phyloP scores from a whole-genome alignment of 176 grass and related monocot genomes.

The Calamus simplicifolius region DNA sequence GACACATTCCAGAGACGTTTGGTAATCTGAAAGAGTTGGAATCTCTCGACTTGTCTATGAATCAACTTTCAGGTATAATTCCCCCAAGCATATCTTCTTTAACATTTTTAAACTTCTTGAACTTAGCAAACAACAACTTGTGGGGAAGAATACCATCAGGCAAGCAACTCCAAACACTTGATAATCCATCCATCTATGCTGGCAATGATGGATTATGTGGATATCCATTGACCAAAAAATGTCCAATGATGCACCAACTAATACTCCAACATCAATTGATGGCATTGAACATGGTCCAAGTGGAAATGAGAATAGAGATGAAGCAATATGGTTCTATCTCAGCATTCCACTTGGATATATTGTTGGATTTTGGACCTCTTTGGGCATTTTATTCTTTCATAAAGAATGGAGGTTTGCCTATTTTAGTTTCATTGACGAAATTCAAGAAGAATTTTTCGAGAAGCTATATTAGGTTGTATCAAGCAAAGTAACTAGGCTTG shows the following conservation, averaged over 20 bases:
- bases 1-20: too few species aligned
- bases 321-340: neutral
- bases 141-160: slow-evolving; percentile 42
- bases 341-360: neutral
- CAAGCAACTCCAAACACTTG: slow-evolving; percentile 50
- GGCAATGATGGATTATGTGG: slow-evolving; percentile 61
- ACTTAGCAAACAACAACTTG: neutral
- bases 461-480: too few species aligned
- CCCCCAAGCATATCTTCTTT: neutral
- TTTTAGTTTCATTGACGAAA: neutral
- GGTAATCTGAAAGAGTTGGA: too few species aligned
- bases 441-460: neutral
- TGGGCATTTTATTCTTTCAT: neutral
- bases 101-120: neutral
- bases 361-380: neutral
- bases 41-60: too few species aligned
- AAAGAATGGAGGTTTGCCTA: neutral
- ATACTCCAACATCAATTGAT: too few species aligned
- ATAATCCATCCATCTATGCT: slow-evolving; percentile 27
- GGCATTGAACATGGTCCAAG: too few species aligned
- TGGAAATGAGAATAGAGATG: neutral
- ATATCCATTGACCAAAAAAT: slow-evolving; percentile 25
- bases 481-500: too few species aligned
- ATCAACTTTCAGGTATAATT: too few species aligned
- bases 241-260: slow-evolving; percentile 4